Evolutionary conservation across 805 yeast genomes (phyloP), one percentile per base, ranked within the genome.

Genomic region (Lipomyces lipofer): DNA sequence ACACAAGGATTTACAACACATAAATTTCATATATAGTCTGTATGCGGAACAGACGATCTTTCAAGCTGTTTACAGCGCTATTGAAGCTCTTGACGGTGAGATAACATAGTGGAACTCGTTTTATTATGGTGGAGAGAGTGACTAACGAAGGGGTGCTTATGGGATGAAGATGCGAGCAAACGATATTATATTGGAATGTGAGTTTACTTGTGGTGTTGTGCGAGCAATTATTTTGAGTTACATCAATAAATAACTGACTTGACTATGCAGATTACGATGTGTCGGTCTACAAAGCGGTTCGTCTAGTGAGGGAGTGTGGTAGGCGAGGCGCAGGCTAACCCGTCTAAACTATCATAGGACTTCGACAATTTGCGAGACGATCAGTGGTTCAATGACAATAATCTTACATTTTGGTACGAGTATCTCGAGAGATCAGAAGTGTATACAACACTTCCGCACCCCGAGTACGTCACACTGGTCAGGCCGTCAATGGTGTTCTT

Each of bases 311-410:
- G 9, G 42, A 19, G 17, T 36, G 15, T 12, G 19, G 42, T 13
- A 9, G 10, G 12, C 12, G 9, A 35, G 12, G 7, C 17, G n/a
- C 8, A 13, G 40, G 7, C 7, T 8, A n/a, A n/a, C n/a, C n/a
- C n/a, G n/a, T n/a, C n/a, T 8, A 24, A 6, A 10, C 9, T 5
- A 12, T 39, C 2, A 19, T 25, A 51, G 21, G 94, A 87, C 64
- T 59, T 85, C 8, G 73, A 71, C 43, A 83, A 80, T 60, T 67
- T 86, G 13, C 71, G 74, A 47, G 82, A 84, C 17, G 86, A 79
- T 32, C 85, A 84, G 64, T 86, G 94, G 92, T 70, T 86, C 28
- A 84, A 83, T 63, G 92, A 86, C 64, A 84, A 84, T 63, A 81
- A 84, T 61, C 77, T 86, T 35, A 73, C 85, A 0, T 79, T 85